Evolutionary conservation across 148 eudicot species (phyloP).

Genomic region (Arctostaphylos glauca): DNA sequence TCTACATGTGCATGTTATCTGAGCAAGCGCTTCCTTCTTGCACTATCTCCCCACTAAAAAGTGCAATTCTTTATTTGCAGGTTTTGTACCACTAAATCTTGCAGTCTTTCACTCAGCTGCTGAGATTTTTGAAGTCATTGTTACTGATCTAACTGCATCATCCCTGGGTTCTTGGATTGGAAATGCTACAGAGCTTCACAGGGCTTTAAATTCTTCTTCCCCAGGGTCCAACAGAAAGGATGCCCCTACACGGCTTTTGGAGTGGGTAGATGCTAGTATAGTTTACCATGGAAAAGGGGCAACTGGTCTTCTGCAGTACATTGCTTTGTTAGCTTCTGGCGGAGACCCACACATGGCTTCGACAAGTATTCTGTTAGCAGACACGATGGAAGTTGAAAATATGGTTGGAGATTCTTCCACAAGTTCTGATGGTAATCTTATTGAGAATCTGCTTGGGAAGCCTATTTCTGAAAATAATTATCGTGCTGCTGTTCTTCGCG

Average conservation of each 20-base stretch:
- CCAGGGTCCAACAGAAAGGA: conserved; percentile 96
- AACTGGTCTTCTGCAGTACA: conserved; percentile 81
- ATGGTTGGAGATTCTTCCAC: conserved; percentile 60
- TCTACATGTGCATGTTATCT: neutral
- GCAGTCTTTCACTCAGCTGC: conserved; percentile 96
- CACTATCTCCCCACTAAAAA: too few relatives aligned
- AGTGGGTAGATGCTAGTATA: conserved; percentile 93
- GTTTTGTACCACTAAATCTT: conserved; percentile 71
- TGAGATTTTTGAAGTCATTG: conserved; percentile 91
- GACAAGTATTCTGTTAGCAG: conserved; percentile 73
- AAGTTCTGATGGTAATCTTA: conserved; percentile 68
- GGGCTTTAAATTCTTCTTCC: conserved; percentile 82
- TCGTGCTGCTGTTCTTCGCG: conserved; percentile 82
- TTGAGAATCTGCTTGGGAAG: conserved; percentile 88
- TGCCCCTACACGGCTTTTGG: conserved; percentile 94
- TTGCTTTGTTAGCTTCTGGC: conserved; percentile 90
- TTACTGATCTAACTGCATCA: conserved; percentile 74
- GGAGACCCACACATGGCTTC: conserved; percentile 95
- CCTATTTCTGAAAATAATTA: conserved; percentile 79
- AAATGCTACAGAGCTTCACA: conserved; percentile 79
- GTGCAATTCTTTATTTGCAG: conserved; percentile 35
- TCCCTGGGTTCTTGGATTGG: conserved; percentile 89
- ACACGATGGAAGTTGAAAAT: conserved; percentile 75
- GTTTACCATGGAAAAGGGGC: conserved; percentile 92
- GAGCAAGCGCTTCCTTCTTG: neutral